Percentiles rank a stretch among this genome's conserved stretches.
These are phyloP conservation scores for Neurospora terricola DNA, from an alignment of 495 filamentous ascomycete genomes.

Conservation along the genomic window DNA sequence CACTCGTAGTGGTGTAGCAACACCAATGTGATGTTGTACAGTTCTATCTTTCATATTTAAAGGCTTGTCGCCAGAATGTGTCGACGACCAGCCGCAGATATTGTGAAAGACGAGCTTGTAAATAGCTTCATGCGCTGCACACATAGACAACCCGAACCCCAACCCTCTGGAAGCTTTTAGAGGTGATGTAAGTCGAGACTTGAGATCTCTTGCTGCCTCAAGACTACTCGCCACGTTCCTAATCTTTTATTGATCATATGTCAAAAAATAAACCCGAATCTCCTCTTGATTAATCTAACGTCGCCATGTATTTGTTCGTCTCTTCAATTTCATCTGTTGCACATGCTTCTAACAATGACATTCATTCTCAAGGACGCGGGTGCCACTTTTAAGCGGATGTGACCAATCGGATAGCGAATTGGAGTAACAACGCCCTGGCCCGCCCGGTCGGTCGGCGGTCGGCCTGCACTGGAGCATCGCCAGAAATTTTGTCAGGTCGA, in stretches of 20 bases:
- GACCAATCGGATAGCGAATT: background rate
- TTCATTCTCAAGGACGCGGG: background rate
- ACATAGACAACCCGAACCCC: background rate
- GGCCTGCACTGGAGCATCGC: conserved; percentile 4
- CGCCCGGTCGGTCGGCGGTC: background rate
- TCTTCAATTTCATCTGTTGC: background rate
- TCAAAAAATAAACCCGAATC: background rate
- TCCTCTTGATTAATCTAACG: background rate
- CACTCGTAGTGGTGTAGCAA: background rate
- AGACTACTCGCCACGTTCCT: background rate
- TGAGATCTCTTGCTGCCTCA: background rate
- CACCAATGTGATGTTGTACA: too few species aligned
- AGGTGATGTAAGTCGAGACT: background rate
- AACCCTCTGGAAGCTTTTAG: background rate
- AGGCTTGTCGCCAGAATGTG: background rate
- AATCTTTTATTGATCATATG: background rate
- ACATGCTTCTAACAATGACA: background rate
- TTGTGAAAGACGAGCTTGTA: background rate
- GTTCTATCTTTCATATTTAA: too few species aligned
- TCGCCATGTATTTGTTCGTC: background rate
- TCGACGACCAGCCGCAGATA: background rate
- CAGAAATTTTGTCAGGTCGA: conserved; percentile 17
- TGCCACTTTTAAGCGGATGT: background rate
- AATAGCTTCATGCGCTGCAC: background rate
- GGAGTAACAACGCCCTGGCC: background rate